phyloP scores from a whole-genome alignment of 2,329 filamentous ascomycete species.

The Ascosphaera apis region DNA sequence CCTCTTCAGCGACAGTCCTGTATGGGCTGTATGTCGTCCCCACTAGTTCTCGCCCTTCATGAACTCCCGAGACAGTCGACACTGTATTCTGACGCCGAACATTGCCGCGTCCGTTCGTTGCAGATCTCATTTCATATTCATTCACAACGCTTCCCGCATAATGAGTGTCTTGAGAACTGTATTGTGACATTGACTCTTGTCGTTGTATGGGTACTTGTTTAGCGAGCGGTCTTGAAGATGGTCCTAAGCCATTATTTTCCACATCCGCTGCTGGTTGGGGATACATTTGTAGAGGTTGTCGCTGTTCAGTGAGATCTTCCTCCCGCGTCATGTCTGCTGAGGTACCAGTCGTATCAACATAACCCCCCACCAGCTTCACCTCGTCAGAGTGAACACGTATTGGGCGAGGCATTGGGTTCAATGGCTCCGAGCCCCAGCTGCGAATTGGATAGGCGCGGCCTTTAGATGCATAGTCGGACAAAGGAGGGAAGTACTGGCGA shows the following conservation, averaged over 20 bases:
- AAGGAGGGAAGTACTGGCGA: conserved; percentile 35
- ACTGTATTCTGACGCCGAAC: neutral
- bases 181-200: neutral
- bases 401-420: conserved; percentile 7
- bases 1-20: neutral
- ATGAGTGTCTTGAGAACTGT: neutral
- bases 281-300: neutral
- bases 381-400: neutral
- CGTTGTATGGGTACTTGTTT: neutral
- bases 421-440: conserved; percentile 29
- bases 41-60: neutral
- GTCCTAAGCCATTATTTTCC: too few relatives aligned
- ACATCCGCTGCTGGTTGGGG: too few relatives aligned
- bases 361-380: neutral
- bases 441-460: conserved; percentile 36
- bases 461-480: conserved; percentile 32
- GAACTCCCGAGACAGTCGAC: neutral
- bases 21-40: neutral
- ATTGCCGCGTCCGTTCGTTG: neutral
- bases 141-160: neutral
- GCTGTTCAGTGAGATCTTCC: conserved; percentile 17
- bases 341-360: neutral
- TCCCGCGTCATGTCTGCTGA: conserved; percentile 34
- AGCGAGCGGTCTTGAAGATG: neutral
- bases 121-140: neutral